Conservation (phyloP, 2,329 filamentous ascomycete genomes). For the Fusarium tanahbumbuense region DNA sequence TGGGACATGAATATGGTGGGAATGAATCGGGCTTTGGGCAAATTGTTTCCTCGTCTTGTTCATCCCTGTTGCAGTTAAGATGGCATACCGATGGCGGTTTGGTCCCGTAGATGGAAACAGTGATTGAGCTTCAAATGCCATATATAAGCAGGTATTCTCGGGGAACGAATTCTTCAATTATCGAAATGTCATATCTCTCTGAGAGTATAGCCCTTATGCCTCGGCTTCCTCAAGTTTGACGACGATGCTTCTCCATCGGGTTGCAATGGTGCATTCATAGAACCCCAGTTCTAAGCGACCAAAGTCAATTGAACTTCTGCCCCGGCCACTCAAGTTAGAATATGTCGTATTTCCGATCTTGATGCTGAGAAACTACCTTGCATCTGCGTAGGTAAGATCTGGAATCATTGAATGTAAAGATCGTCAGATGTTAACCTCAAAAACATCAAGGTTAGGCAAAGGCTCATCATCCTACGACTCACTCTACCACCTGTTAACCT, state of each 20-base stretch:
- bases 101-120: neutral
- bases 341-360: neutral
- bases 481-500: neutral
- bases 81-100: slow-evolving; percentile 34
- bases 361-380: neutral
- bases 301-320: neutral
- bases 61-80: slow-evolving; percentile 35
- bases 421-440: neutral
- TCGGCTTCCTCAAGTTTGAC: too few species aligned
- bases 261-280: too few species aligned
- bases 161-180: neutral
- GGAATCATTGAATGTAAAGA: neutral
- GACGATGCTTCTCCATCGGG: too few species aligned
- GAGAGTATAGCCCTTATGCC: neutral
- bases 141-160: too few species aligned
- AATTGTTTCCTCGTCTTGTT: slow-evolving; percentile 43
- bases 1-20: slow-evolving; percentile 9
- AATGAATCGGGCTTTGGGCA: slow-evolving; percentile 40
- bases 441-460: neutral
- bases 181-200: neutral
- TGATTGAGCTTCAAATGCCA: neutral
- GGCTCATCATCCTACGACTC: neutral
- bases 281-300: too few species aligned
- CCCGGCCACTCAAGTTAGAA: neutral
- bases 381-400: neutral